Evolutionary conservation across 352 stramenopile genomes (phyloP), one percentile per base, ranked within the genome.

Genomic region (Pythium myriotylum): DNA sequence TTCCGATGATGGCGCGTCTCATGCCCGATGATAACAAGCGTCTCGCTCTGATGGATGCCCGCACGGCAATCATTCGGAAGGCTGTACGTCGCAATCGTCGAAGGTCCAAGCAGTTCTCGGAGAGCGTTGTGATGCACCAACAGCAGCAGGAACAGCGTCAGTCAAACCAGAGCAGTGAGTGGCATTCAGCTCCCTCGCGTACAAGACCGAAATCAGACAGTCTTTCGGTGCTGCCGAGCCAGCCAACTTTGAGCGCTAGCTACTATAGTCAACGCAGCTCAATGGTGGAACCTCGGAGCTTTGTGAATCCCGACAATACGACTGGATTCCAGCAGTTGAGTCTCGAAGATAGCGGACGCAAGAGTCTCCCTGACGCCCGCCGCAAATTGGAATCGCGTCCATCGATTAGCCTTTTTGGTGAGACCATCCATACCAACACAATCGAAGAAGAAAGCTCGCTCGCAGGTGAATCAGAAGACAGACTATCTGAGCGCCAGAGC

Each of bases 71-170:
- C 51, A 84, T 81, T 65, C 74, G 79, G 29, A 76, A 81, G 45
- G 72, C 72, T 43, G 61, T 82, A 20, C 82, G 81, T 26, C 79
- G 84, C 39, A 73, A 91, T 41, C 81, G 81, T 42, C 73, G 81
- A n/a, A 76, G 84, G 12, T 91, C 81, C 0, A 92, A 92, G 65
- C 84, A 92, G 47, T 89, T 88, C 61, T 92, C 84, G 1, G 84
- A 92, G 49, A 89, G 72, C 45, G 69, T 90, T 12, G 77, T 87
- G 41, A 70, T 89, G 45, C 72, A 89, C 52, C 72, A 89, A n/a
- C 76, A 80, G n/a, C 57, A 65, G 50, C 32, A 53, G 7, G 49
- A 66, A 37, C 52, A 56, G 49, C 83, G 48, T 14, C 40, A 55
- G 54, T 47, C 54, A 2, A 54, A 50, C 22, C 45, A 65, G 26